Base-by-base conservation (phyloP, 345 rosid genomes). In the Salix exigua region DNA sequence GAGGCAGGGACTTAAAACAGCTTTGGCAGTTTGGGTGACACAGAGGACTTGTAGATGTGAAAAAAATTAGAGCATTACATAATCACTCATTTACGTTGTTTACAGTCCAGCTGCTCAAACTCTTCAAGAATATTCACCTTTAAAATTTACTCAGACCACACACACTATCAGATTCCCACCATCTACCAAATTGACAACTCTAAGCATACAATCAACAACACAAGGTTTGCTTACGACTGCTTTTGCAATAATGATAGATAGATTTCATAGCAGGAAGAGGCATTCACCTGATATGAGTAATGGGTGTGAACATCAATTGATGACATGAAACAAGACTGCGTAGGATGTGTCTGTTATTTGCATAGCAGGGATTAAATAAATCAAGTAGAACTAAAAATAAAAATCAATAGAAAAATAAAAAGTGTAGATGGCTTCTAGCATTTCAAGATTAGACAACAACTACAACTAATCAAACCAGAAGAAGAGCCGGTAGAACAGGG, bases 271-370 rank as follows among this genome's bases (percentile, higher is more conserved):
- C 64, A 69, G 37, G 51, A 46, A 50, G 65, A 80, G 66, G 75
- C 64, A 80, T 70, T 40, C 71, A 91, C 98, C 97, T 96, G 98
- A 81, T 96, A 96, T 11, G 99, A 92, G 82, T 93, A 96, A 83
- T 96, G 99, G 53, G 99, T 96, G 85, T 96, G 99, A 74, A 96
- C 83, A 88, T 96, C 99, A 75, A 96, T 87, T 17, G 99, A 93
- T 62, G 99, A 96, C 99, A 96, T 93, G 89, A 96, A 96, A 85
- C 99, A 96, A 70, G 99, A 93, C 75, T 96, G 99, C 4, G 99
- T 88, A 38, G 99, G 99, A 89, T 96, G 99, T 0, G 99, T 96
- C 99, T 96, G 97, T 26, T 79, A 79, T 78, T 72, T 72, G 67
- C 76, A 73, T 53, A 69, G 78, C 44, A 3, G 50, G 65, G 25